Evolutionary conservation across 2,329 filamentous ascomycete genomes (phyloP), one percentile per base, ranked within the genome.

Genomic region (Cladosporium sp.): DNA sequence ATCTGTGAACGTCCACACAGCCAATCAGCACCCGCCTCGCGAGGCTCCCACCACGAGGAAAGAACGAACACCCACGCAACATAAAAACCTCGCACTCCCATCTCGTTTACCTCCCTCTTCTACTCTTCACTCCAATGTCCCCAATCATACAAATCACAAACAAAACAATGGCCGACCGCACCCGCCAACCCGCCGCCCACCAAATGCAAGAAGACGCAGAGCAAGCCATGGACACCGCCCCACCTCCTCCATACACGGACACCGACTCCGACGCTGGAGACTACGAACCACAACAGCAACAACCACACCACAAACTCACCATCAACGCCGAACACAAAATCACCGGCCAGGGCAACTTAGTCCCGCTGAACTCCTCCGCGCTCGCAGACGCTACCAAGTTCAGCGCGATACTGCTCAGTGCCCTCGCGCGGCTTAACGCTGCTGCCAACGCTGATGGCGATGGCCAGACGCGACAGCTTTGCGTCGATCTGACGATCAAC

Each of bases 311-410:
- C 66, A 78, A 74, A 59, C 74, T 87, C 54, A 77, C 75, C 18
- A 82, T 88, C 76, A 81, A 82, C 70, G 80, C 82, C 18, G 79
- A 82, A 0, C 73, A 86, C 71, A 77, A 71, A 67, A 77, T 87
- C 70, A 74, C 75, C 44, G 81, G 80, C 67, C 78, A 79, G 74
- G 78, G 81, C 74, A 88, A 87, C 73, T 72, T 84, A 59, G 74
- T 86, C 55, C 80, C 81, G 24, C 72, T 85, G 21, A 72, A 85
- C 24, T 72, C 78, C 3, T 61, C 74, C 12, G 36, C 68, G 3
- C 67, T 75, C 5, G 77, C 80, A 5, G 75, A 78, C 78, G 82
- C 72, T 72, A 78, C 71, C 70, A 77, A 65, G 77, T 70, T 86
- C 67, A 80, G 83, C 11, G 74, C 77, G 8, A 77, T 82, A 4